Percentiles rank a stretch among this genome's conserved stretches.
These are phyloP conservation scores for Pleurotus djamor DNA, from an alignment of 768 basidiomycete genomes.

Conservation along the genomic window DNA sequence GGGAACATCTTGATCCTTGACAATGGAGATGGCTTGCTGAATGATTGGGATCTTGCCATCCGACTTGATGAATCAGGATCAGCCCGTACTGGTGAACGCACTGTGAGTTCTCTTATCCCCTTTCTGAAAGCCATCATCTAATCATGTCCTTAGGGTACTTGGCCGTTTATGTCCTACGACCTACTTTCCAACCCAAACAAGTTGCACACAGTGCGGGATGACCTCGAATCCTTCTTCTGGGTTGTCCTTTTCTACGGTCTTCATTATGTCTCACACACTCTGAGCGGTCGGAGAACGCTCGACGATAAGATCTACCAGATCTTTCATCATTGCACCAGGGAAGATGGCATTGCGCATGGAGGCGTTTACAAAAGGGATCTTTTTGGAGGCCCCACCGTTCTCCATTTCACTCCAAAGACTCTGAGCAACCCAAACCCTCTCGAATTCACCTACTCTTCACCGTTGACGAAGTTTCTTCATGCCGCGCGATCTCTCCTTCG, in stretches of 20 bases:
- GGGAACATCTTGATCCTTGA: conserved; percentile 8
- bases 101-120: background rate
- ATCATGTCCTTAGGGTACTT: conserved; percentile 21
- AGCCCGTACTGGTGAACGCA: background rate
- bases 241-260: conserved; percentile 15
- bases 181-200: conserved; percentile 15
- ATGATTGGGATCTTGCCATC: conserved; percentile 8
- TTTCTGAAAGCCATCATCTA: background rate
- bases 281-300: too few species aligned
- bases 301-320: too few species aligned
- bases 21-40: conserved; percentile 2
- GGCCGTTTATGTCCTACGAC: conserved; percentile 24
- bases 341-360: too few species aligned
- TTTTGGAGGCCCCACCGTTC: too few species aligned
- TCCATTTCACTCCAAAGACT: too few species aligned
- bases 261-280: conserved; percentile 11
- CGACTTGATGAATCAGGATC: background rate
- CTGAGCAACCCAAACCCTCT: too few species aligned
- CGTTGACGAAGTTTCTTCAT: too few species aligned
- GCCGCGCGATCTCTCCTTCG: too few species aligned
- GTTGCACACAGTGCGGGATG: conserved; percentile 20
- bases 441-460: too few species aligned
- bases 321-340: too few species aligned
- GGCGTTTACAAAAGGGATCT: too few species aligned
- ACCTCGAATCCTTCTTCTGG: conserved; percentile 28